Percentiles rank a stretch among this genome's conserved stretches.
phyloP scores from a whole-genome alignment of 305 asterid genomes.

The Solanum hybrid region DNA sequence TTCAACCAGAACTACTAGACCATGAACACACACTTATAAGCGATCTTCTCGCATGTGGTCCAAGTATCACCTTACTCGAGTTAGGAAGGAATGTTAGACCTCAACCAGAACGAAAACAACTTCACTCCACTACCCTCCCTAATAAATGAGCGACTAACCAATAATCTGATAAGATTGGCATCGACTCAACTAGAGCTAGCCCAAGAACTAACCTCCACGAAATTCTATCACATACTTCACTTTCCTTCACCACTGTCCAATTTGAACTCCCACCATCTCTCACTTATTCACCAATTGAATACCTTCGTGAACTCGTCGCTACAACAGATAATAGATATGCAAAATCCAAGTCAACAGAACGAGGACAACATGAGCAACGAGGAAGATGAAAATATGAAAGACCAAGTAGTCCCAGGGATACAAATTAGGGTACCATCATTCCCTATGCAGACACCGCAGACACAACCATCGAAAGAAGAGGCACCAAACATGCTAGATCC shows the following conservation, averaged over 20 bases:
- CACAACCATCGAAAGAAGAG: not conserved
- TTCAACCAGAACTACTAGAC: not conserved
- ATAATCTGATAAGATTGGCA: not conserved
- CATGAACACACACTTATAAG: not conserved
- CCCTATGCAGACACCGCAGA: not conserved
- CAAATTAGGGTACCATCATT: not conserved
- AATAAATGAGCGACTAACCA: not conserved
- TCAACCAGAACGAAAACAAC: not conserved
- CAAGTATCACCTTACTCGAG: not conserved
- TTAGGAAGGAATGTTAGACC: not conserved
- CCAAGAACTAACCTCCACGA: not conserved
- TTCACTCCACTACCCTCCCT: not conserved
- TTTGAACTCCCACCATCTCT: not conserved
- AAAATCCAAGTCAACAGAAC: not conserved
- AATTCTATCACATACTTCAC: not conserved
- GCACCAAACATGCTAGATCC: not conserved
- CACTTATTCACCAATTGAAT: not conserved
- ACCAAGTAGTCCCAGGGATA: not conserved
- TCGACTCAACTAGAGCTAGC: not conserved
- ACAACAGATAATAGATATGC: not conserved
- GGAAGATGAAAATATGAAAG: too few species aligned
- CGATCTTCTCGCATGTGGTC: not conserved
- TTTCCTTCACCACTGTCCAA: not conserved
- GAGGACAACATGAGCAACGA: not conserved
- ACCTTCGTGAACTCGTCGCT: not conserved